Evolutionary conservation across 495 filamentous ascomycete genomes (phyloP).

Genomic region (Delitschia confertaspora): DNA sequence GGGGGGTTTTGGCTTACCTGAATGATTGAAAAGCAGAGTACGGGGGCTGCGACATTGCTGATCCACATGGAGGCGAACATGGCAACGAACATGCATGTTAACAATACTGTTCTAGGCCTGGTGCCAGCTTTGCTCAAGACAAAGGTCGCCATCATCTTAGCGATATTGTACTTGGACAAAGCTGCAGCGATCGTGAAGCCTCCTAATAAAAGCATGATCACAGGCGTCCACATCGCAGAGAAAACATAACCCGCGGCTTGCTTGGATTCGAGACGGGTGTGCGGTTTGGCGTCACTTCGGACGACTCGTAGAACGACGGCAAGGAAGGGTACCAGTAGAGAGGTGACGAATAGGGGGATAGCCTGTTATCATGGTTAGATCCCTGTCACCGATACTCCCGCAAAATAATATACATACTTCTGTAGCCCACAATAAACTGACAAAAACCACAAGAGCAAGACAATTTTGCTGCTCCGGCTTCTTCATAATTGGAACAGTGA

Average conservation of each 20-base stretch:
- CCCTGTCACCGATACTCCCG: neutral
- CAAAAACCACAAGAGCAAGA: conserved; percentile 84
- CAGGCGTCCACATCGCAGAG: conserved; percentile 95
- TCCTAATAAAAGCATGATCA: conserved; percentile 96
- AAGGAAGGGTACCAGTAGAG: conserved; percentile 85
- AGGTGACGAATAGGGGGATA: conserved; percentile 95
- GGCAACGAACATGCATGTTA: conserved; percentile 97
- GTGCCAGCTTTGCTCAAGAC: conserved; percentile 96
- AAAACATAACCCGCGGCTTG: conserved; percentile 75
- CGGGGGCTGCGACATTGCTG: conserved; percentile 93
- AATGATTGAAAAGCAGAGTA: conserved; percentile 97
- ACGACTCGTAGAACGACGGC: conserved; percentile 81
- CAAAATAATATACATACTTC: conserved; percentile 49
- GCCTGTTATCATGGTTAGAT: conserved; percentile 47
- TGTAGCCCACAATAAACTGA: conserved; percentile 92
- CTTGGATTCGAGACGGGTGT: conserved; percentile 61
- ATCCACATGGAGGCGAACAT: conserved; percentile 99
- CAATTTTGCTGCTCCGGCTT: conserved; percentile 90
- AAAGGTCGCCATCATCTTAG: conserved; percentile 91
- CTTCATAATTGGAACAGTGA: conserved; percentile 69
- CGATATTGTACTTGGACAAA: conserved; percentile 93
- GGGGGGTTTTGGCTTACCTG: conserved; percentile 44
- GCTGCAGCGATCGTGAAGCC: conserved; percentile 95
- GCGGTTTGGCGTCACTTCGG: conserved; percentile 60
- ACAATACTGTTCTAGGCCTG: conserved; percentile 70